Evolutionary conservation across 2,329 filamentous ascomycete species (phyloP).

Genomic region (Colletotrichum coccodes): DNA sequence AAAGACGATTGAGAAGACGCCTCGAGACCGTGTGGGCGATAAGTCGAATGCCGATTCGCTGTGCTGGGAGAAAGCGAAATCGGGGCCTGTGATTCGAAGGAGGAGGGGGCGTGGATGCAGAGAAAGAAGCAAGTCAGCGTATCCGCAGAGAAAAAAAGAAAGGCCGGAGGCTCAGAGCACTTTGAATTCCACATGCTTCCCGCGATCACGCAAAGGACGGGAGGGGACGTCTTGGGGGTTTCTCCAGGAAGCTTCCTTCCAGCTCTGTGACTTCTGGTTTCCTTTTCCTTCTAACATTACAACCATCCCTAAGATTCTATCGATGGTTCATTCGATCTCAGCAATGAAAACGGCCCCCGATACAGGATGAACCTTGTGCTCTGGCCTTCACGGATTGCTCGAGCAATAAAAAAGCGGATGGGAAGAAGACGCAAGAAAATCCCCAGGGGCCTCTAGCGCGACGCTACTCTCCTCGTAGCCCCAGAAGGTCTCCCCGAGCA

Average conservation of each 20-base stretch:
- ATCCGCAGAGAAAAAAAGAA: not conserved
- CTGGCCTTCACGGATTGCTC: not conserved
- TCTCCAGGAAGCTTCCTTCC: not conserved
- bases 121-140: not conserved
- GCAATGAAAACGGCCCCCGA: not conserved
- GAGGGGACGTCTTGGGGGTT: too few species aligned
- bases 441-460: not conserved
- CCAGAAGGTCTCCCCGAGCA: conserved; percentile 12
- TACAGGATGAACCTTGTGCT: not conserved
- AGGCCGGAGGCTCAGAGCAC: conserved; percentile 13
- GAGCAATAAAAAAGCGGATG: not conserved
- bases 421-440: conserved; percentile 1
- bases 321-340: not conserved
- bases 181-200: not conserved
- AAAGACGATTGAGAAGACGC: not conserved
- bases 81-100: not conserved
- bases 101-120: conserved; percentile 1
- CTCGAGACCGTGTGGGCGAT: not conserved
- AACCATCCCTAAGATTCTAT: too few species aligned
- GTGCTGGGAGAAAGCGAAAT: not conserved
- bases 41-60: conserved; percentile 15
- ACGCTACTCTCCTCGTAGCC: conserved; percentile 16
- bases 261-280: not conserved
- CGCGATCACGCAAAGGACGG: not conserved
- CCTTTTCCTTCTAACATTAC: too few species aligned